Evolutionary conservation across 768 basidiomycete species (phyloP), one percentile per base, ranked within the genome.

Genomic region (Arthromyces matolae): DNA sequence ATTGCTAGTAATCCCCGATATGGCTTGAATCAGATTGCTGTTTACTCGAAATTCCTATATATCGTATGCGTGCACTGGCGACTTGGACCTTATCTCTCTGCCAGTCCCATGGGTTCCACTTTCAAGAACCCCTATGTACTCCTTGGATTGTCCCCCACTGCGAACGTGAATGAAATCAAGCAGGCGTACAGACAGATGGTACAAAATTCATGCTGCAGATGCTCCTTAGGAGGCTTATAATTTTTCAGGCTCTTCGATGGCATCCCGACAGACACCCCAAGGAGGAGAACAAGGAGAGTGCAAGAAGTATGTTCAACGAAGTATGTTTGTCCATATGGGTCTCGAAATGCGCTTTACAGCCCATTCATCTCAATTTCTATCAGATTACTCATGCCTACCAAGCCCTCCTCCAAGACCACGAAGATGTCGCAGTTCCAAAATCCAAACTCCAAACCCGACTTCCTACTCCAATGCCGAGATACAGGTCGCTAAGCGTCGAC

Each of bases 221-320:
- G 50, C 64, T 45, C n/a, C n/a, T 52, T 56, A 37, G 16, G 14
- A 39, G 44, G 34, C 51, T 53, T 40, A 50, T 42, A 46, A 36
- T 43, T 52, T 49, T 37, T 50, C 54, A 65, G 83, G 82, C 80
- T 54, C 66, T 84, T 46, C 74, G 72, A 58, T 86, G 83, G 81
- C 82, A 85, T 54, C 82, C 83, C 52, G 82, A 84, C 64, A 81
- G 80, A 50, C 79, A 81, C 63, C 72, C 62, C 43, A 79, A 80
- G 61, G 73, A 63, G 18, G 63, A 70, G 22, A 71, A 76, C 50
- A 79, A 76, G 58, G 76, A 81, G 47, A 60, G 62, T 37, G 79
- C 80, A 14, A 75, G 75, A 42, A 71, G 72, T 53, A 71, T 70
- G 56, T 85, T 85, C 63, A 70, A 79, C 39, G 74, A 85, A 69